Evolutionary conservation across 2,329 filamentous ascomycete genomes (phyloP).

Genomic region (Balansia obtecta): DNA sequence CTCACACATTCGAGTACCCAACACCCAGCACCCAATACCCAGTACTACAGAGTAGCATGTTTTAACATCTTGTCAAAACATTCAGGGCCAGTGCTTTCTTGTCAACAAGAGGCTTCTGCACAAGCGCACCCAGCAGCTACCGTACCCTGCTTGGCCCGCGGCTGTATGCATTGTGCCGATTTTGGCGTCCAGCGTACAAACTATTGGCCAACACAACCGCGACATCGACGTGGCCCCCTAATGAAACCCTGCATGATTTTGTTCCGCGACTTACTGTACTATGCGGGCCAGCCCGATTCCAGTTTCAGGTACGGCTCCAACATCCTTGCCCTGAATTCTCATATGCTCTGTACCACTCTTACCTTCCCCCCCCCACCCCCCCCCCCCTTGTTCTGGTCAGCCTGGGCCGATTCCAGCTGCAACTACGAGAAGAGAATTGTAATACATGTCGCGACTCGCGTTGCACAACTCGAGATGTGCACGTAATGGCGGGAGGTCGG

Average conservation of each 20-base stretch:
- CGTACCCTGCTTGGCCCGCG: background rate
- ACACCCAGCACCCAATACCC: too few species aligned
- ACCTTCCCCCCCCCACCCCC: too few species aligned
- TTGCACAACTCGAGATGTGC: background rate
- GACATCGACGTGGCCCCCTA: background rate
- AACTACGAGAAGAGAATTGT: background rate
- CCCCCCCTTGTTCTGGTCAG: background rate
- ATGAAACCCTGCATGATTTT: background rate
- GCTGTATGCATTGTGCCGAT: background rate
- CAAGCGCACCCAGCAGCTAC: background rate
- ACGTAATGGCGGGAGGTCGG: too few species aligned
- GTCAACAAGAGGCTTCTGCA: background rate
- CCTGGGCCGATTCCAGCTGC: background rate
- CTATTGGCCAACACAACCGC: slow-evolving; percentile 2
- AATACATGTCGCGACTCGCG: background rate
- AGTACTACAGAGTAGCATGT: too few species aligned
- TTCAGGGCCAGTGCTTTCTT: background rate
- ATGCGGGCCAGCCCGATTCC: background rate
- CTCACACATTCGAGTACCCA: too few species aligned
- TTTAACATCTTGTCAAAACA: too few species aligned
- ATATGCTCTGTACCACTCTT: background rate
- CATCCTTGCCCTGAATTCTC: background rate
- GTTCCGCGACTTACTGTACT: background rate
- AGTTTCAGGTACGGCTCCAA: background rate
- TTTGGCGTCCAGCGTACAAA: background rate